Evolutionary conservation across 116 monocot species (phyloP).

Genomic region (Dioscorea cayenensis): DNA sequence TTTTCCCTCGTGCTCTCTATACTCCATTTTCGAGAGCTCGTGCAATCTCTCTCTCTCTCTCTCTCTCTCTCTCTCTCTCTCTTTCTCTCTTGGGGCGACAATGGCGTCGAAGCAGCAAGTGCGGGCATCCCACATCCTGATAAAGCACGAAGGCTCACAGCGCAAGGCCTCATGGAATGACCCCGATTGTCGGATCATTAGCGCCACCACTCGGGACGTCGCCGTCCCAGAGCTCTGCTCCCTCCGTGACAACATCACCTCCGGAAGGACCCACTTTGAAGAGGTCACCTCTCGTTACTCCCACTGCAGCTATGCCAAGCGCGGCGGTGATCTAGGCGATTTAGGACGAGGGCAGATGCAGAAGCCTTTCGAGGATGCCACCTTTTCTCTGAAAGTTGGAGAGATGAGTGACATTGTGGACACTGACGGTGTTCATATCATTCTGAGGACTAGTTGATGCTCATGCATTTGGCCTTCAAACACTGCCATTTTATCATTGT

Average conservation of each 20-base stretch:
- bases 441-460: conserved; percentile 47
- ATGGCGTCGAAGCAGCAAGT: conserved; percentile 23
- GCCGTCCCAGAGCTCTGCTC: conserved; percentile 38
- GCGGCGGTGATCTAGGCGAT: conserved; percentile 83
- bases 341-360: conserved; percentile 74
- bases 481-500: background rate
- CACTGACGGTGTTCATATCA: conserved; percentile 75
- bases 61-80: background rate
- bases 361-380: conserved; percentile 72
- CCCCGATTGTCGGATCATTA: conserved; percentile 61
- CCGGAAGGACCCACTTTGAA: conserved; percentile 49
- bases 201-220: conserved; percentile 46
- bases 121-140: conserved; percentile 75
- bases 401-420: conserved; percentile 65
- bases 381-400: conserved; percentile 51
- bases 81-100: background rate
- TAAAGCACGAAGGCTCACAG: conserved; percentile 90
- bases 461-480: background rate
- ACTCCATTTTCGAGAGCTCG: too few species aligned
- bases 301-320: conserved; percentile 90
- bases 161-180: conserved; percentile 89
- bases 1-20: too few species aligned
- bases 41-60: too few species aligned
- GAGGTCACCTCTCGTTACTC: conserved; percentile 61
- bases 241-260: conserved; percentile 41